Conservation (phyloP, 1,284 basidiomycete species). For the Xanthoconium separans region DNA sequence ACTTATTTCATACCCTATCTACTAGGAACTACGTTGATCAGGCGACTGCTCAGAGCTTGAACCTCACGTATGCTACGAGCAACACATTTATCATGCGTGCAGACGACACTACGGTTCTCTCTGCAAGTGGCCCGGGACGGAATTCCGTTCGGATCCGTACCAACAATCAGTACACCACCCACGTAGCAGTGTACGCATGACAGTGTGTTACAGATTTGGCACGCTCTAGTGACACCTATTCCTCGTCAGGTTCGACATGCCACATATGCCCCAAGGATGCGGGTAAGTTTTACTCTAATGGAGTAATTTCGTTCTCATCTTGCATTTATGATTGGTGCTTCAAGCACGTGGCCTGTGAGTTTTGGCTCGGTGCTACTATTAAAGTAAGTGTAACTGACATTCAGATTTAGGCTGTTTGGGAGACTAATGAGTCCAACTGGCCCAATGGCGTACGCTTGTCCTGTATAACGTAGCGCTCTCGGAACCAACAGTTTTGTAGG, state of each 20-base stretch:
- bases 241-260: constrained; percentile 33
- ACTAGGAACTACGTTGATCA: constrained; percentile 54
- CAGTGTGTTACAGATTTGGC: not conserved
- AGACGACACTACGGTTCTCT: constrained; percentile 48
- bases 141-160: constrained; percentile 58
- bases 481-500: constrained; percentile 34
- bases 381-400: constrained; percentile 7
- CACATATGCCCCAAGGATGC: constrained; percentile 61
- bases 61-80: constrained; percentile 47
- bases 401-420: constrained; percentile 44
- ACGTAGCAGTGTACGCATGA: constrained; percentile 54
- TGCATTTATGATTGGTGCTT: not conserved
- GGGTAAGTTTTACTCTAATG: constrained; percentile 41
- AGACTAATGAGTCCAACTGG: constrained; percentile 50
- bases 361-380: not conserved
- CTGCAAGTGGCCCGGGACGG: constrained; percentile 48
- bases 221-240: not conserved
- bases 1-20: not conserved
- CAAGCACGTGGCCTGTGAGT: constrained; percentile 48
- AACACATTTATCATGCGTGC: constrained; percentile 54
- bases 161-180: constrained; percentile 49
- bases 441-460: constrained; percentile 40
- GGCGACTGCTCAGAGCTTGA: constrained; percentile 42
- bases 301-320: not conserved
- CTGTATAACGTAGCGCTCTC: not conserved